Base-by-base conservation (phyloP, 2,329 filamentous ascomycete species). In the Amphichorda felina region DNA sequence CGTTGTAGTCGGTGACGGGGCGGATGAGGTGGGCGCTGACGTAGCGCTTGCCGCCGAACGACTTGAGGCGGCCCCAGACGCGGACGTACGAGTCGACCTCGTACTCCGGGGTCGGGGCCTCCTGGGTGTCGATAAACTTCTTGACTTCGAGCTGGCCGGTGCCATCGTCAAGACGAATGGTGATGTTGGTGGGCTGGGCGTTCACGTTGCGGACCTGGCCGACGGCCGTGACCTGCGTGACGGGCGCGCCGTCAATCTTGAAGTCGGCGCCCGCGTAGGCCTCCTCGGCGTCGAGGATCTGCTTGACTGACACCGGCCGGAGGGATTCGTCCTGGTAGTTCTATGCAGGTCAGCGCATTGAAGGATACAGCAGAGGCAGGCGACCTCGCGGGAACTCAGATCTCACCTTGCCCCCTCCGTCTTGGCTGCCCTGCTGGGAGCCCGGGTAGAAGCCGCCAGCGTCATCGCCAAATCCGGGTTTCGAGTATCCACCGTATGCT, bases 251-350 rank as follows among this genome's bases (percentile, higher is more conserved):
- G 61, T 96, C 91, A 50, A 96, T 82, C 43, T 78, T 77, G 70
- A 93, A 91, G 25, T 86, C 79, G 38, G 78, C 76, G 39, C 67
- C 68, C 2, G 78, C 75, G 54, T 82, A 80, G 27, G 79, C 73
- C 59, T 86, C 80, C 43, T 82, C 71, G 43, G 86, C 84, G 43
- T 93, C 85, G 51, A 88, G 66, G 39, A 95, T 73, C 61, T 98
- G 91, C 60, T 95, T 95, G 61, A 96, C 85, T 9, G 91, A 98
- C 32, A 95, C 83, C 1, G 91, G 88, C 30, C 91, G 82, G 35
- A 98, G 72, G 15, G 86, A 88, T 50, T 95, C 86, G 59, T 93
- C 84, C 46, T 72, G 70, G 55, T 82, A 82, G 40, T 66, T 63
- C 69, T 76, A 40, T 7, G 34, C 8, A 18, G 34, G 4, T 35